Percentiles rank a stretch among this genome's conserved stretches.
Conservation (phyloP, 108 stramenopile genomes). For the Nannochloropsis gaditana region DNA sequence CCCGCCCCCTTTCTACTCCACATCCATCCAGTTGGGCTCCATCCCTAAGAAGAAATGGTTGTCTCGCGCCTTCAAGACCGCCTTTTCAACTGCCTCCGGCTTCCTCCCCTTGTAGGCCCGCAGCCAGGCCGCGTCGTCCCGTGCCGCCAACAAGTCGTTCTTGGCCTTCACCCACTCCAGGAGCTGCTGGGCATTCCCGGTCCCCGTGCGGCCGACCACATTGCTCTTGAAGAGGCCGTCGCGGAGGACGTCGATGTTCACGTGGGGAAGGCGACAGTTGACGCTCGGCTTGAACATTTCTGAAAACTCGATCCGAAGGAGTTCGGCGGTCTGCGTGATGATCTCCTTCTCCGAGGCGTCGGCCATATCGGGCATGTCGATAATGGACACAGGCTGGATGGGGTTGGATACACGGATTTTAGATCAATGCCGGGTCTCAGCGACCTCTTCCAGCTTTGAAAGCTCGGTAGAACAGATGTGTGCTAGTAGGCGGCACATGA, state of each 20-base stretch:
- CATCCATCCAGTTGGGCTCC: constrained; percentile 11
- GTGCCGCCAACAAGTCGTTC: background rate
- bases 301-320: constrained; percentile 16
- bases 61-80: background rate
- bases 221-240: background rate
- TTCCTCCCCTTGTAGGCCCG: background rate
- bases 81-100: background rate
- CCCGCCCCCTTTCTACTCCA: background rate
- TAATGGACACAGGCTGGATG: constrained; percentile 24
- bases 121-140: background rate
- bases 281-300: constrained; percentile 37
- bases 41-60: background rate
- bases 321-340: constrained; percentile 4
- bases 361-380: constrained; percentile 27
- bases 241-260: constrained; percentile 22
- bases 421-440: too few species aligned
- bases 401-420: too few species aligned
- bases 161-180: background rate
- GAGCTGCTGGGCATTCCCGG: background rate
- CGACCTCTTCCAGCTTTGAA: background rate
- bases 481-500: background rate
- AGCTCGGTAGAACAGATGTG: background rate
- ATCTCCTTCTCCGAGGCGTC: constrained; percentile 15
- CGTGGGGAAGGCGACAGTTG: constrained; percentile 21
- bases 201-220: background rate